Conservation (phyloP, 768 basidiomycete genomes). For the Daedaleopsis nitida region DNA sequence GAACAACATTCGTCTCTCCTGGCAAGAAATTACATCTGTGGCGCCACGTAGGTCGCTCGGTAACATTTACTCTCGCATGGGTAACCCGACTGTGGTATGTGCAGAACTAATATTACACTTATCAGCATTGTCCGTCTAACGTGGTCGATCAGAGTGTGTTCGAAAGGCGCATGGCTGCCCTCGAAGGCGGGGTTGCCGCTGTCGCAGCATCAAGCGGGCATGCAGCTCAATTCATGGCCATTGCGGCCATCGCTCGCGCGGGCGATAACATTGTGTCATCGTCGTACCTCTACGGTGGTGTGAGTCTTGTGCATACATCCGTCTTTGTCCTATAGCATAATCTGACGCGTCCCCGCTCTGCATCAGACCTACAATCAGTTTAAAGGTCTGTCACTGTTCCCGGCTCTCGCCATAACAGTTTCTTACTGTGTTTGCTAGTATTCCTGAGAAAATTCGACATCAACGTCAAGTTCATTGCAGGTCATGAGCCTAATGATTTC, state of each 20-base stretch:
- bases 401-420: background rate
- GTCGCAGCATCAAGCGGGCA: conserved; percentile 76
- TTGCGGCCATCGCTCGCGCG: conserved; percentile 55
- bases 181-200: conserved; percentile 78
- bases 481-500: conserved; percentile 57
- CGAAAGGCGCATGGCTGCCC: conserved; percentile 74
- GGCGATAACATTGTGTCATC: conserved; percentile 83
- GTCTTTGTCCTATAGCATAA: background rate
- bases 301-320: conserved; percentile 32
- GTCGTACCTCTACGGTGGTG: conserved; percentile 72
- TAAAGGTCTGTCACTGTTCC: conserved; percentile 48
- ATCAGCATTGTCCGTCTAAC: background rate
- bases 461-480: conserved; percentile 63
- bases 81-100: conserved; percentile 66
- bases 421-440: conserved; percentile 36
- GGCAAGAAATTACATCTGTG: background rate
- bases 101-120: background rate
- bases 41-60: conserved; percentile 39
- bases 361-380: conserved; percentile 69
- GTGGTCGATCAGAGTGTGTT: conserved; percentile 62
- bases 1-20: background rate
- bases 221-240: conserved; percentile 75
- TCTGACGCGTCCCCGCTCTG: background rate
- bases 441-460: conserved; percentile 73
- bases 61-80: conserved; percentile 68